Percentiles rank a stretch among this genome's conserved stretches.
These are phyloP conservation scores for Leccinum subgranulosum DNA, from an alignment of 768 basidiomycete species.

Conservation along the genomic window DNA sequence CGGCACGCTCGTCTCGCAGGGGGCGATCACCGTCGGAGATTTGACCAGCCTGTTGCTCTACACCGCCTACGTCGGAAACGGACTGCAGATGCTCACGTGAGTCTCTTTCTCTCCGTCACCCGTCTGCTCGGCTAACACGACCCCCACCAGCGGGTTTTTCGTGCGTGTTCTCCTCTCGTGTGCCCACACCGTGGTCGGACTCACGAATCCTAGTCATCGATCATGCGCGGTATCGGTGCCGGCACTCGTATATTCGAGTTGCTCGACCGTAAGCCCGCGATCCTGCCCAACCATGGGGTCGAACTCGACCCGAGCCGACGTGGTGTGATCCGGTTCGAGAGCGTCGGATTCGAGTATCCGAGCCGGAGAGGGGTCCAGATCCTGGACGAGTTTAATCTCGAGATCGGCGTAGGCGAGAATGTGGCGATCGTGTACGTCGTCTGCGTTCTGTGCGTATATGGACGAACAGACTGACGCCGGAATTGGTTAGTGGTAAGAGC, in stretches of 20 bases:
- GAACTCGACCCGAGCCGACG: constrained; percentile 52
- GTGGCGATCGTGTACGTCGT: constrained; percentile 86
- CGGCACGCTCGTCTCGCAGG: constrained; percentile 84
- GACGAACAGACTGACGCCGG: neutral
- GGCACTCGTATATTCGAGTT: constrained; percentile 93
- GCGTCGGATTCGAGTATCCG: constrained; percentile 87
- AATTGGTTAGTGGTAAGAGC: constrained; percentile 67
- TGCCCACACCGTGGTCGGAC: neutral
- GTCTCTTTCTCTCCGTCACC: constrained; percentile 20
- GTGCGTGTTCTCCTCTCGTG: constrained; percentile 24
- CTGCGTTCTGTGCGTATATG: neutral
- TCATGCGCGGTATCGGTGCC: constrained; percentile 97
- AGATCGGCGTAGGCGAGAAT: constrained; percentile 80
- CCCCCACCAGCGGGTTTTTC: constrained; percentile 34
- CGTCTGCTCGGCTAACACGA: neutral
- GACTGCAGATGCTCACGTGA: constrained; percentile 76
- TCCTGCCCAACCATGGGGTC: constrained; percentile 62
- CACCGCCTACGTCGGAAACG: constrained; percentile 83
- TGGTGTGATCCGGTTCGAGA: constrained; percentile 77
- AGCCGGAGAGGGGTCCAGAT: constrained; percentile 79
- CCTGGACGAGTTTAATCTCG: constrained; percentile 77
- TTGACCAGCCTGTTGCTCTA: constrained; percentile 87
- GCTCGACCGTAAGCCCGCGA: constrained; percentile 74
- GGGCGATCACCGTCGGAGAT: constrained; percentile 89
- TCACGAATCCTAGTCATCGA: constrained; percentile 57